Base-by-base conservation (phyloP, 2,329 filamentous ascomycete species). In the Aspergillus candidus region DNA sequence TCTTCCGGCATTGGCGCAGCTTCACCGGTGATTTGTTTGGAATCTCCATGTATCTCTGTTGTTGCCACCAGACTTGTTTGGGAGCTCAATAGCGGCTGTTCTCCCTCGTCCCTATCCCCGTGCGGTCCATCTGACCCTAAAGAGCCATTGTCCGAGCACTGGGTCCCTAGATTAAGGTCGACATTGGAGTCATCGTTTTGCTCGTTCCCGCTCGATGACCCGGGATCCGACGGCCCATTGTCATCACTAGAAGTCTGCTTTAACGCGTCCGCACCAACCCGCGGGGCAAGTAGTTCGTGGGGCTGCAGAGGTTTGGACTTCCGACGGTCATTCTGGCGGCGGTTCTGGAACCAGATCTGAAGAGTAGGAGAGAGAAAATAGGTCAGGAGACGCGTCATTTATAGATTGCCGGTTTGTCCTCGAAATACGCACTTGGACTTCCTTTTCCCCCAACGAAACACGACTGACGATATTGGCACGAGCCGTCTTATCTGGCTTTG, bases 311-410 rank as follows among this genome's bases (percentile, higher is more conserved):
- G 89, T 55, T 87, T 84, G 43, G 88, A 88, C 72, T 91, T 94
- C 54, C 91, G 81, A 57, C 91, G 80, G 65, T 94, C 88, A 67
- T 94, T 95, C 67, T 97, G 91, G 53, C 91, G 80, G 60, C 89
- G 82, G 61, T 96, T 96, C 62, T 96, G 91, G 70, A 96, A 96
- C 91, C 91, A 97, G 57, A 96, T 95, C 91, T 96, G 49, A 35
- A 43, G 12, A 7, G 11, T 27, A 22, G 43, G 41, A 17, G 33
- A 49, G 36, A 44, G 41, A 29, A n/a, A 3, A 5, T 35, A 32
- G 32, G 41, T 44, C 41, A 51, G 45, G 40, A 32, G 7, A 44
- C 44, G 37, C 30, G 41, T 50, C 38, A 32, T 33, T 4, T 4
- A 60, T 67, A 58, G 55, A 44, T 15, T 38, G 13, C 54, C 12